These are phyloP conservation scores for Colletotrichum sp. DNA, from an alignment of 2,329 filamentous ascomycete species.

Conservation along the genomic window DNA sequence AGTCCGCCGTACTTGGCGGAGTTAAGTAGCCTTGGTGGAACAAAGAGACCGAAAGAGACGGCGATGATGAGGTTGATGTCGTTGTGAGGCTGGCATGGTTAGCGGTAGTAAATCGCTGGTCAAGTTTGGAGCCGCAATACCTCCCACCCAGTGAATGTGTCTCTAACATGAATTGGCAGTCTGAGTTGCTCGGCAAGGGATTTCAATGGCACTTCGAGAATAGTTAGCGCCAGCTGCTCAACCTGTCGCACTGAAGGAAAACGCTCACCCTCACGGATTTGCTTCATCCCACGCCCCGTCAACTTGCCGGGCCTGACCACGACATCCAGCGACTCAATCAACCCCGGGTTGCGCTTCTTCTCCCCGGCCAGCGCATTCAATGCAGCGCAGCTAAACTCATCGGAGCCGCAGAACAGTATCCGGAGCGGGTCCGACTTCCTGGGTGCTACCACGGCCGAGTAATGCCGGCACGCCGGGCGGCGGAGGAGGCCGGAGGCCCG, in stretches of 20 bases:
- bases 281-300: constrained; percentile 77
- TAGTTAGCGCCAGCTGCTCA: background rate
- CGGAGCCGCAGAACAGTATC: constrained; percentile 94
- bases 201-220: constrained; percentile 73
- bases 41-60: constrained; percentile 92
- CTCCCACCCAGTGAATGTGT: constrained; percentile 84
- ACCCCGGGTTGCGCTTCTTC: constrained; percentile 51
- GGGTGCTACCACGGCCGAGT: background rate
- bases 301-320: constrained; percentile 81
- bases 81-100: constrained; percentile 54
- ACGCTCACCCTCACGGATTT: constrained; percentile 65
- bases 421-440: constrained; percentile 66
- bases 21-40: constrained; percentile 77
- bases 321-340: constrained; percentile 82
- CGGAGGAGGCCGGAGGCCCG: background rate
- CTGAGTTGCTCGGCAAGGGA: constrained; percentile 65
- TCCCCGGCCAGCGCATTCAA: constrained; percentile 72
- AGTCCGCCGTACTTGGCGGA: constrained; percentile 81
- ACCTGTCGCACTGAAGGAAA: no score
- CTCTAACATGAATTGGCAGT: constrained; percentile 74
- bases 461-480: background rate
- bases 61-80: constrained; percentile 82
- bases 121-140: constrained; percentile 46
- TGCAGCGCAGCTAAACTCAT: constrained; percentile 84
- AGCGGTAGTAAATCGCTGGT: background rate